Evolutionary conservation across 2,329 filamentous ascomycete species (phyloP).

Genomic region (Aspergillus persii): DNA sequence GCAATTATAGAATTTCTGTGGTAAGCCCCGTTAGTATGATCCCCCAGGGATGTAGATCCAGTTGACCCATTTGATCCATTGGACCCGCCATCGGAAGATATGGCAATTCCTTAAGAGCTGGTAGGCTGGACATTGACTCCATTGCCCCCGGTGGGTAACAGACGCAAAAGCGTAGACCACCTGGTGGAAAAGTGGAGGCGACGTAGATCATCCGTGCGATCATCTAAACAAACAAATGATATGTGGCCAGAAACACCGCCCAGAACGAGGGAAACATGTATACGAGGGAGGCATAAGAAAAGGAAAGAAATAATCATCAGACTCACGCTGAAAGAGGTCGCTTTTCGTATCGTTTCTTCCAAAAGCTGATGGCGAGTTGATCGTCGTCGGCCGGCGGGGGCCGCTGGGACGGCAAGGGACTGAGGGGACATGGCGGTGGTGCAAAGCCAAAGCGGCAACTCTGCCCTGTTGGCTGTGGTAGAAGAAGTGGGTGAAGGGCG

Average conservation of each 20-base stretch:
- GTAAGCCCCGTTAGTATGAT: background rate
- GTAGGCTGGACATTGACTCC: background rate
- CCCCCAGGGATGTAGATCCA: too few species aligned
- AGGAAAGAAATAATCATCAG: background rate
- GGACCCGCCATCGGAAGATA: background rate
- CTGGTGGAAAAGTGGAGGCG: slow-evolving; percentile 1
- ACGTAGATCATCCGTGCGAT: slow-evolving; percentile 11
- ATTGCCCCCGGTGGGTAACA: background rate
- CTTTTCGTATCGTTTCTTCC: slow-evolving; percentile 30
- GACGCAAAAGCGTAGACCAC: background rate
- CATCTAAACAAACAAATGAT: background rate
- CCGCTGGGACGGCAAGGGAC: slow-evolving; percentile 9
- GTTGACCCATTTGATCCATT: background rate
- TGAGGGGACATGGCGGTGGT: slow-evolving; percentile 15
- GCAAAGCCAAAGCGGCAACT: slow-evolving; percentile 10
- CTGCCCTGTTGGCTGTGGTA: slow-evolving; percentile 2
- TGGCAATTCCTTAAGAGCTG: background rate
- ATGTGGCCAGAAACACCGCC: background rate
- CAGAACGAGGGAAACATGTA: background rate
- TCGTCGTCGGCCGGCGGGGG: slow-evolving; percentile 9
- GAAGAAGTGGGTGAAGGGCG: slow-evolving; percentile 8
- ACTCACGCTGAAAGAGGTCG: slow-evolving; percentile 30
- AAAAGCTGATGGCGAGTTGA: slow-evolving; percentile 15
- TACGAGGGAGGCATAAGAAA: background rate
- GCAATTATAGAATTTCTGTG: slow-evolving; percentile 30